Percentiles rank a stretch among this genome's conserved stretches.
Conservation (phyloP, 441 rosid species). For the Eugenia klotzschiana region DNA sequence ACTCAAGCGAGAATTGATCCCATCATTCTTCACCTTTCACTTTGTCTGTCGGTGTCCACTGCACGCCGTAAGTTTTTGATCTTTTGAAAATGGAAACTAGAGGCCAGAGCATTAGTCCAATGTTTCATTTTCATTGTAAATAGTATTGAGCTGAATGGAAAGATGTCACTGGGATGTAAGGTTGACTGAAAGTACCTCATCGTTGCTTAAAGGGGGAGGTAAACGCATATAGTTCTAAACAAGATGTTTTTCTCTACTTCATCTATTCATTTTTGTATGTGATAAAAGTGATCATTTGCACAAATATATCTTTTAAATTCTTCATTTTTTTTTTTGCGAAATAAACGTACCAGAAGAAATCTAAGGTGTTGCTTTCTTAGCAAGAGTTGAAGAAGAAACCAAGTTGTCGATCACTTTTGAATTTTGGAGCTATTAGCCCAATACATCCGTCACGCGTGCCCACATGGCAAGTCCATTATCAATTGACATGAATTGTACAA, state of each 20-base stretch:
- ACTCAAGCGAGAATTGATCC: not conserved
- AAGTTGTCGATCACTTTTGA: not conserved
- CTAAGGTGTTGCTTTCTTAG: not conserved
- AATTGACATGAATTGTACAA: not conserved
- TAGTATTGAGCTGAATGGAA: not conserved
- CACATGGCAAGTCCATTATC: not conserved
- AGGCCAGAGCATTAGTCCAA: not conserved
- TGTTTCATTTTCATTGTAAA: rapidly evolving
- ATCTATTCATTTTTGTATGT: not conserved
- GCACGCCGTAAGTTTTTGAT: not conserved
- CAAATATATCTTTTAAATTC: not conserved
- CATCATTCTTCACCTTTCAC: not conserved
- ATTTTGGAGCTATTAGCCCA: not conserved
- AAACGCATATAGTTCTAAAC: not conserved
- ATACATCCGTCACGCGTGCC: not conserved
- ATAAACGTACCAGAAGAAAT: rapidly evolving
- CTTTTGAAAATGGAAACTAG: not conserved
- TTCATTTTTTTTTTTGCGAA: not conserved
- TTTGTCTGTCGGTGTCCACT: not conserved
- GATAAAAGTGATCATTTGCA: not conserved
- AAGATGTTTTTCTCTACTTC: not conserved
- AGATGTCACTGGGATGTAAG: not conserved
- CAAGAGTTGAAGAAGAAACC: not conserved
- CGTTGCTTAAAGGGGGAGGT: not conserved
- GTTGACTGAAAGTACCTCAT: not conserved